Conservation (phyloP, 495 filamentous ascomycete species). For the Darksidea phi region DNA sequence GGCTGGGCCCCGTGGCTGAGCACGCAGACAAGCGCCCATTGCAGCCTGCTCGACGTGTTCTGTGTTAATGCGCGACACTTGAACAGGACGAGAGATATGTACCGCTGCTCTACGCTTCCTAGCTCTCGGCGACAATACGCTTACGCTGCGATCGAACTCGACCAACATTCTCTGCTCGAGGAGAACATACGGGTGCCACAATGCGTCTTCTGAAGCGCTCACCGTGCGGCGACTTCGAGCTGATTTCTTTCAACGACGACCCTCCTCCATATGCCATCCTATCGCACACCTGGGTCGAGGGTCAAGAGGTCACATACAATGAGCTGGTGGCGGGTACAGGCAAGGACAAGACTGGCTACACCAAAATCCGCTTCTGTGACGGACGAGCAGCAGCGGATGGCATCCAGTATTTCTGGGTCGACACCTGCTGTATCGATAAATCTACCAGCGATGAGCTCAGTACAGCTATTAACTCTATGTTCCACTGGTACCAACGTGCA, state of each 20-base stretch:
- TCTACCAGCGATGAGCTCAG: slow-evolving; percentile 10
- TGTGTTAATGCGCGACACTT: background rate
- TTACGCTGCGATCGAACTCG: slow-evolving; percentile 14
- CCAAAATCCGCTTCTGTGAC: slow-evolving; percentile 15
- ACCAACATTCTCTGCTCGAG: background rate
- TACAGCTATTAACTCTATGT: slow-evolving; percentile 26
- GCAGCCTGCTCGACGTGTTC: no score
- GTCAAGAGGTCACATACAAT: slow-evolving; percentile 4
- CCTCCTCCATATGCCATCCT: slow-evolving; percentile 16
- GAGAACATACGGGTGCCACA: no score
- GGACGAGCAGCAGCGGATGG: slow-evolving; percentile 1
- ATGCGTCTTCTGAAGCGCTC: no score
- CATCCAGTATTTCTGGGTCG: background rate
- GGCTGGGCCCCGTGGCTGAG: no score
- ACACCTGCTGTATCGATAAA: slow-evolving; percentile 17
- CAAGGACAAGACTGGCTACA: slow-evolving; percentile 9
- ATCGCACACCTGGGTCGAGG: slow-evolving; percentile 17
- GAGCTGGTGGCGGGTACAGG: slow-evolving; percentile 4
- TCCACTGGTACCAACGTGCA: slow-evolving; percentile 12
- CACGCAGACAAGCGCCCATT: no score
- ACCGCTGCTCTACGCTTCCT: slow-evolving; percentile 8
- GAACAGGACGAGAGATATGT: slow-evolving; percentile 10
- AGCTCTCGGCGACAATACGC: slow-evolving; percentile 1
- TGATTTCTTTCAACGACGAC: background rate
- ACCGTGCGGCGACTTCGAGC: no score